Conservation (phyloP, 805 yeast genomes). For the Teunomyces kruisii region DNA sequence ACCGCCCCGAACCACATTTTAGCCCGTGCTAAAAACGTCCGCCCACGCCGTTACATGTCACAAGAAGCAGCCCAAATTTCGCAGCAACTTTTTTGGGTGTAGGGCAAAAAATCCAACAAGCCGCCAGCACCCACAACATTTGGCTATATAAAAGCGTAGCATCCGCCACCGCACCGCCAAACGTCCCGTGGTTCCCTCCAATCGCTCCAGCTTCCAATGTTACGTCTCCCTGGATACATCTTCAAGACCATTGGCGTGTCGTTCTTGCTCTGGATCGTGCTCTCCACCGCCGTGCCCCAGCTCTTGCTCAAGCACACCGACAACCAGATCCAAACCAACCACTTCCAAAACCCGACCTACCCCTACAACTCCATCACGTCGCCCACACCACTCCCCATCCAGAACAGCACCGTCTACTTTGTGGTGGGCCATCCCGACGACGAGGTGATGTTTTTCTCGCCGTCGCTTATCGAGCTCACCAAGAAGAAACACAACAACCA, state of each 20-base stretch:
- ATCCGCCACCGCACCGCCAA: not conserved
- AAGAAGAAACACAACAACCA: constrained; percentile 49
- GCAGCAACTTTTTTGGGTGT: constrained; percentile 1
- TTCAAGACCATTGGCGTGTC: constrained; percentile 21
- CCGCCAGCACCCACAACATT: too few species aligned
- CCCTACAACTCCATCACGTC: constrained; percentile 39
- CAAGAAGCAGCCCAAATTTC: constrained; percentile 1
- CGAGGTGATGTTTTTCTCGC: constrained; percentile 96
- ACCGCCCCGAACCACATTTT: too few species aligned
- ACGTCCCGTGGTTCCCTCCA: not conserved
- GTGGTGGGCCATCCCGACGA: constrained; percentile 97
- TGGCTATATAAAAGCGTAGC: not conserved
- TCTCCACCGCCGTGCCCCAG: constrained; percentile 44
- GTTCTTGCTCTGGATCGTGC: constrained; percentile 36
- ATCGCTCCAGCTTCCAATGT: constrained; percentile 1
- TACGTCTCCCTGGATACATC: constrained; percentile 7
- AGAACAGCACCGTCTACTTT: constrained; percentile 42
- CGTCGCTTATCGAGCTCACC: constrained; percentile 57
- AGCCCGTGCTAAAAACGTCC: too few species aligned
- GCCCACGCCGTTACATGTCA: not conserved
- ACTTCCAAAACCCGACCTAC: constrained; percentile 21
- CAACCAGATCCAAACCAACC: constrained; percentile 25
- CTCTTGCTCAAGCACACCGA: constrained; percentile 27
- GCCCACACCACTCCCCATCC: constrained; percentile 32
- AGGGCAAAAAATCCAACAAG: constrained; percentile 3